These are phyloP conservation scores for Lathyrus aphaca DNA, from an alignment of 306 rosid genomes.

Conservation along the genomic window DNA sequence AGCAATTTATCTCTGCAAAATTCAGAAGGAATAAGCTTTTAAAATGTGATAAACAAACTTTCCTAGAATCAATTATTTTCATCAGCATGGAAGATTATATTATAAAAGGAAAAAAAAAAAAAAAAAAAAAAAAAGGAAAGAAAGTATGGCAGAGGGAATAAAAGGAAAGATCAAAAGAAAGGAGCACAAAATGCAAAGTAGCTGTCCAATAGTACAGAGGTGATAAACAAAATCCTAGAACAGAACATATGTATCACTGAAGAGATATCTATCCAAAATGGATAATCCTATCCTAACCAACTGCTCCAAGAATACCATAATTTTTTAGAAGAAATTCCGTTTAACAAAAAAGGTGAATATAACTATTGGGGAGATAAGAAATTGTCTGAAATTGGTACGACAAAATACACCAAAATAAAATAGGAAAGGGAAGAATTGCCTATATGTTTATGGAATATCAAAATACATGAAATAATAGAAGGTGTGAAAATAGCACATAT, in stretches of 20 bases:
- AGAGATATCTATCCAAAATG: neutral
- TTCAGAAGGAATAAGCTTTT: slow-evolving; percentile 38
- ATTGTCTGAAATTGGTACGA: neutral
- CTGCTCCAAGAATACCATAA: neutral
- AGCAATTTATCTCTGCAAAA: slow-evolving; percentile 94
- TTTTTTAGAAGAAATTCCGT: neutral
- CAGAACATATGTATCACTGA: neutral
- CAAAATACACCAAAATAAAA: neutral
- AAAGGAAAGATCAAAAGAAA: slow-evolving; percentile 21
- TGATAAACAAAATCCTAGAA: slow-evolving; percentile 10
- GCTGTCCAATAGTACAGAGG: slow-evolving; percentile 26
- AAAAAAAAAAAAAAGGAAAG: slow-evolving; percentile 18
- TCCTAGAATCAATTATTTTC: slow-evolving; percentile 17
- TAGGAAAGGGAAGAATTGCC: neutral
- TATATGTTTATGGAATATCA: neutral
- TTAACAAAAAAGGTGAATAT: neutral
- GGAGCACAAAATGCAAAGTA: slow-evolving; percentile 22
- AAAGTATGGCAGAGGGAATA: slow-evolving; percentile 15
- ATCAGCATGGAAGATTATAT: slow-evolving; percentile 12
- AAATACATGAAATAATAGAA: neutral
- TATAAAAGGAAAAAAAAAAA: slow-evolving; percentile 9
- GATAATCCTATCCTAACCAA: neutral
- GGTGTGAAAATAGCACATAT: neutral
- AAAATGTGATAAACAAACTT: slow-evolving; percentile 27
- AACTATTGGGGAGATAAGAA: slow-evolving; percentile 1